phyloP scores from a whole-genome alignment of 768 basidiomycete genomes.

The Mycena kentingensis region DNA sequence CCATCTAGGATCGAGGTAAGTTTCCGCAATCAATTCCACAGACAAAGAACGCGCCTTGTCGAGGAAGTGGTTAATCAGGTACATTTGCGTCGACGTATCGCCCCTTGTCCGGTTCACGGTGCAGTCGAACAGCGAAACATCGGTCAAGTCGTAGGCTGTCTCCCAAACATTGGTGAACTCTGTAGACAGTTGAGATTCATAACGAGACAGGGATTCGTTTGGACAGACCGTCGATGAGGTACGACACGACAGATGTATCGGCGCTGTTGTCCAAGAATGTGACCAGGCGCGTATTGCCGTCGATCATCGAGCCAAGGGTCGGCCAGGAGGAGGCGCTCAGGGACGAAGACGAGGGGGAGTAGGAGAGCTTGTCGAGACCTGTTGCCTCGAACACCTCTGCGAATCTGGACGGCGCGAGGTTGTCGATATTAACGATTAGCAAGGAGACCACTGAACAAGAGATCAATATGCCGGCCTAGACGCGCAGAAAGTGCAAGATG shows the following conservation, averaged over 20 bases:
- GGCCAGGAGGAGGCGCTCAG: conserved; percentile 75
- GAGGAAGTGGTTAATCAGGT: conserved; percentile 92
- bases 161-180: conserved; percentile 94
- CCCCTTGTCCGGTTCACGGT: conserved; percentile 81
- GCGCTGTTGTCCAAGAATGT: conserved; percentile 85
- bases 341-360: conserved; percentile 62
- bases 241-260: conserved; percentile 70
- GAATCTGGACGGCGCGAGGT: conserved; percentile 57
- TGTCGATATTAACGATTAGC: conserved; percentile 88
- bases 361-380: conserved; percentile 74
- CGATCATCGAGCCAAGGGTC: conserved; percentile 79
- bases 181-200: conserved; percentile 30
- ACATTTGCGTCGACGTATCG: conserved; percentile 71
- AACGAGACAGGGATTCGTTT: background rate
- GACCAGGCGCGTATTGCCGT: conserved; percentile 72
- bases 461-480: background rate
- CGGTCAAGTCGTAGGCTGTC: conserved; percentile 66
- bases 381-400: conserved; percentile 69
- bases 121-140: conserved; percentile 74
- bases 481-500: background rate
- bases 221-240: conserved; percentile 81
- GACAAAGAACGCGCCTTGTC: too few species aligned
- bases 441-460: conserved; percentile 91
- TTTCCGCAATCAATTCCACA: too few species aligned
- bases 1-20: too few species aligned